These are phyloP conservation scores for Aspergillus bombycis DNA, from an alignment of 2,329 filamentous ascomycete genomes.

Conservation along the genomic window DNA sequence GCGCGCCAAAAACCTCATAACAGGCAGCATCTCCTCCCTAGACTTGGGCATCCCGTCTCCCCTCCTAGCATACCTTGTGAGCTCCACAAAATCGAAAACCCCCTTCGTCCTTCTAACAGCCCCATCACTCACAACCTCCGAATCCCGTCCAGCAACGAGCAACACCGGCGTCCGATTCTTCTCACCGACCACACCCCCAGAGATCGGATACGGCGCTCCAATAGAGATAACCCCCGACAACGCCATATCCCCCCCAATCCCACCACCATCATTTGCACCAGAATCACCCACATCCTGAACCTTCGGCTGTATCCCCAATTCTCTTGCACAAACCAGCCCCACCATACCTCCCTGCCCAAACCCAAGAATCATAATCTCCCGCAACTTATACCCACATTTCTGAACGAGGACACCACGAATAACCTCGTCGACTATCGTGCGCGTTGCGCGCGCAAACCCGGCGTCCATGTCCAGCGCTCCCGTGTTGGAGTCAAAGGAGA, in stretches of 20 bases:
- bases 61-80: slow-evolving; percentile 68
- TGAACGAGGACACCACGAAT: slow-evolving; percentile 56
- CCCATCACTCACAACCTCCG: slow-evolving; percentile 61
- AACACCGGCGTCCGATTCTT: slow-evolving; percentile 48
- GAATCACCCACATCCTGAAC: not conserved
- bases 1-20: slow-evolving; percentile 74
- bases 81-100: slow-evolving; percentile 68
- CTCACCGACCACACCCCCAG: slow-evolving; percentile 26
- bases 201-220: slow-evolving; percentile 45
- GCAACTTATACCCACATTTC: slow-evolving; percentile 61
- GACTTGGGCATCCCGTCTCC: slow-evolving; percentile 82
- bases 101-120: slow-evolving; percentile 66
- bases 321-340: slow-evolving; percentile 60
- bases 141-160: slow-evolving; percentile 45
- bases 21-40: slow-evolving; percentile 82
- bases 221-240: slow-evolving; percentile 45
- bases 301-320: slow-evolving; percentile 31
- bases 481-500: slow-evolving; percentile 55
- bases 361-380: slow-evolving; percentile 67
- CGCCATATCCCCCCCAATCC: slow-evolving; percentile 17
- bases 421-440: slow-evolving; percentile 54
- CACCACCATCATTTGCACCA: not conserved
- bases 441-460: slow-evolving; percentile 58
- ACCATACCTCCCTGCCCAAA: slow-evolving; percentile 70
- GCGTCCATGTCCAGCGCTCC: slow-evolving; percentile 65